Percentiles rank a stretch among this genome's conserved stretches.
These are phyloP conservation scores for Cordia subcordata DNA, from an alignment of 257 asterid genomes.

Conservation along the genomic window DNA sequence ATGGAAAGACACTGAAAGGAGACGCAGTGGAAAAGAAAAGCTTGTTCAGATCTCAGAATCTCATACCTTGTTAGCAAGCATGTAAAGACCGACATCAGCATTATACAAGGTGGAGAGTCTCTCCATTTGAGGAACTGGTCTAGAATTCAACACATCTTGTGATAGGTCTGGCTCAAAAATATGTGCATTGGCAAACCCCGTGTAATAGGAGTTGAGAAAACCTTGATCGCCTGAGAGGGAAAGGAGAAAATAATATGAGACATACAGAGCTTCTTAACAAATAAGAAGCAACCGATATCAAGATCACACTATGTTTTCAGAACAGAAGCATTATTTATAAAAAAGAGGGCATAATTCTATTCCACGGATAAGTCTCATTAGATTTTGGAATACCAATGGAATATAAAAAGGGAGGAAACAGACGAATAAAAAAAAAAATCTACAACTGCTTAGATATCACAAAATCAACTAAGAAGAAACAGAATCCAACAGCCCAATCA, in stretches of 20 bases:
- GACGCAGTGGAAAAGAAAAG: background rate
- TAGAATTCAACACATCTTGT: slow-evolving; percentile 63
- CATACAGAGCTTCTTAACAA: slow-evolving; percentile 9
- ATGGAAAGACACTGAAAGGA: background rate
- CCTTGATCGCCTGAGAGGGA: slow-evolving; percentile 90
- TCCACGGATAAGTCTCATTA: too few species aligned
- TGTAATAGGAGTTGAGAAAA: slow-evolving; percentile 84
- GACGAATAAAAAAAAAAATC: too few species aligned
- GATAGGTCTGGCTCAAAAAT: slow-evolving; percentile 72
- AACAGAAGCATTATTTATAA: too few species aligned
- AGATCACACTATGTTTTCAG: too few species aligned
- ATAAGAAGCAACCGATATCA: slow-evolving; percentile 1
- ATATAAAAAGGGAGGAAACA: too few species aligned
- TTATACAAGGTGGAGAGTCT: slow-evolving; percentile 92
- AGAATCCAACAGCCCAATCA: background rate
- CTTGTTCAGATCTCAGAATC: background rate
- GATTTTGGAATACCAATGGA: too few species aligned
- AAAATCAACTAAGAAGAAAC: too few species aligned
- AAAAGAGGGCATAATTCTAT: too few species aligned
- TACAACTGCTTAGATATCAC: too few species aligned
- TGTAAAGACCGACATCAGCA: slow-evolving; percentile 99
- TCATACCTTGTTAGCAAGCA: slow-evolving; percentile 97
- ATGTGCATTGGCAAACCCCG: slow-evolving; percentile 88
- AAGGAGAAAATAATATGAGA: slow-evolving; percentile 7
- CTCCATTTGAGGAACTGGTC: slow-evolving; percentile 90